Base-by-base conservation (phyloP, 2,329 filamentous ascomycete species). In the Aspergillus thermomutatus region DNA sequence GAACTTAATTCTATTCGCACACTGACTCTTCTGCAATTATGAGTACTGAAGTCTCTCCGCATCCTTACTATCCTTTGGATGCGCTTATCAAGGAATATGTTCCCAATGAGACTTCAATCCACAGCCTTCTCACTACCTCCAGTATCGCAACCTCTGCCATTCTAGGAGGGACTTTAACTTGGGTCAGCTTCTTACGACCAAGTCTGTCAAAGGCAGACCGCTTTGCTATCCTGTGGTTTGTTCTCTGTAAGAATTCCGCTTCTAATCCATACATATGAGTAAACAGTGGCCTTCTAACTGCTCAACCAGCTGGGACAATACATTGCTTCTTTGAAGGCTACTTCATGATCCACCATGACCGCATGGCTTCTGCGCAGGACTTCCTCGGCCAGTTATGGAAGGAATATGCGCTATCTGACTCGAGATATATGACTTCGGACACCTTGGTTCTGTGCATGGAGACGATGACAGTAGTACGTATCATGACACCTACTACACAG, bases 371-470 rank as follows among this genome's bases (percentile, higher is more conserved):
- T 10, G 84, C 84, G 58, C 87, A 91, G 70, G 86, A 87, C 54
- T 76, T 94, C 7, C 88, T 92, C 55, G 90, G 88, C 2, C 91
- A 96, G 77, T 79, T 96, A 47, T 96, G 92, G 92, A 96, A 96
- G 71, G 92, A 96, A 74, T 96, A 96, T 71, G 83, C 90, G 3
- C 81, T 92, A 34, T 92, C 90, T 2, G 92, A 96, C 76, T 95
- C 91, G 54, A 83, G 92, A 46, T 96, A 96, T 69, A 78, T 96
- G 64, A 92, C 88, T 2, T 86, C 87, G 19, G 89, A 94, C 69
- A 82, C 87, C 1, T 92, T 96, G 66, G 91, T 94, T 64, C 79
- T 96, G n/a, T 92, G 89, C 72, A 87, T 96, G 73, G 92, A 96
- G 79, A 85, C 83, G 19, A 85, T 96, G 60, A 96, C 92, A 1